A percentile compares a stretch with the other conserved stretches of the same genome.
These are phyloP conservation scores for Vittaforma corneae DNA, from an alignment of 371 early-diverging fungal species.

Conservation along the genomic window DNA sequence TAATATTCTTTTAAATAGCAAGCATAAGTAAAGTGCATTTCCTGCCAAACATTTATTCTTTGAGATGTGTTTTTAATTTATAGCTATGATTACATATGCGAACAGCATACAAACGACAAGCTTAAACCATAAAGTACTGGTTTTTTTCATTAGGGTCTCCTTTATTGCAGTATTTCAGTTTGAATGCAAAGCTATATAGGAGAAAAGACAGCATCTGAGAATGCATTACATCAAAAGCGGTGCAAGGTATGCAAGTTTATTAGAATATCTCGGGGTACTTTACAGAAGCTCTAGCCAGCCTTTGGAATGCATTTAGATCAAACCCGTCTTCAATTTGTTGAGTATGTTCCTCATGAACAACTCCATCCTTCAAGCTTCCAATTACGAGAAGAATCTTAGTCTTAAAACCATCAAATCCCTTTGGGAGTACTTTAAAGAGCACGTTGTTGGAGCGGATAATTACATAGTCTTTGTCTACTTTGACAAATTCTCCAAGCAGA, in stretches of 20 bases:
- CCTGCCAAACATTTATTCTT: neutral
- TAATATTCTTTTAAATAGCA: neutral
- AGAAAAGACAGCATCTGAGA: too few species aligned
- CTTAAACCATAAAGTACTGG: too few species aligned
- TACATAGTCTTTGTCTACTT: conserved; percentile 32
- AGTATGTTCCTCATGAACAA: conserved; percentile 25
- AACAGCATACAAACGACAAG: too few species aligned
- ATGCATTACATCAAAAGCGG: too few species aligned
- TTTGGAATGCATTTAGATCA: conserved; percentile 25
- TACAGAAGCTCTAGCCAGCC: conserved; percentile 16
- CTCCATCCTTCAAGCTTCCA: conserved; percentile 35
- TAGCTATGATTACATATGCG: too few species aligned
- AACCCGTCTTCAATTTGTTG: conserved; percentile 32
- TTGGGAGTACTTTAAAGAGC: conserved; percentile 36
- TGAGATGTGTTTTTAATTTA: too few species aligned
- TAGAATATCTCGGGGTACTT: conserved; percentile 37
- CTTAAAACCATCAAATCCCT: conserved; percentile 34
- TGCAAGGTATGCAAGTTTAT: too few species aligned
- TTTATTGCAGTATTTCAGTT: too few species aligned
- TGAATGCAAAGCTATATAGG: too few species aligned
- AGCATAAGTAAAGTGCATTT: neutral
- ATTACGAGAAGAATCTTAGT: conserved; percentile 30
- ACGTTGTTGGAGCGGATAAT: conserved; percentile 13
- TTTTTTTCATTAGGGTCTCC: too few species aligned
- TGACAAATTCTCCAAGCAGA: conserved; percentile 31